These are phyloP conservation scores for Salix viminalis DNA, from an alignment of 345 rosid genomes.

Conservation along the genomic window DNA sequence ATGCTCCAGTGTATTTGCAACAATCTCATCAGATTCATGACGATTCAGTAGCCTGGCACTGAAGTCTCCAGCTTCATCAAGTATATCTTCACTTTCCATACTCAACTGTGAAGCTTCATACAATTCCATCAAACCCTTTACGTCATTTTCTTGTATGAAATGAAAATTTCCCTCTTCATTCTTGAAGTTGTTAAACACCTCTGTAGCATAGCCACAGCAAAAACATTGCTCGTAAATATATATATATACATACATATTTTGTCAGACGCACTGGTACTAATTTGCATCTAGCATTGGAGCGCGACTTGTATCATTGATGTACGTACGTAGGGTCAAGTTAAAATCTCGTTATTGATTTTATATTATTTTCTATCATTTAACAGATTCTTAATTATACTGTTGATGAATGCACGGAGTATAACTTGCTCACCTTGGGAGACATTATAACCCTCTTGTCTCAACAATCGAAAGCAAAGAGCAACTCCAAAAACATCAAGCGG, in stretches of 20 bases:
- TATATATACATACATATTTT: no score
- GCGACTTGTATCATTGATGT: no score
- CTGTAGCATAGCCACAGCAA: constrained; percentile 13
- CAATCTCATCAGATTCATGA: constrained; percentile 16
- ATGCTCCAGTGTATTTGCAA: constrained; percentile 19
- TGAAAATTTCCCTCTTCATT: constrained; percentile 26
- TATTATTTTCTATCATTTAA: no score
- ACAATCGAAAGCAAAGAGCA: constrained; percentile 20
- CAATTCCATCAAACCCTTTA: constrained; percentile 36
- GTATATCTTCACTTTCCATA: constrained; percentile 43
- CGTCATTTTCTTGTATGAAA: constrained; percentile 10
- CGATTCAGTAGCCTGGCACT: constrained; percentile 22
- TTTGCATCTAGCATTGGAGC: no score
- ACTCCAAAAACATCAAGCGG: constrained; percentile 23
- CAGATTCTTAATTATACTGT: no score
- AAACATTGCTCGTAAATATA: no score
- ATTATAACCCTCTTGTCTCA: constrained; percentile 22
- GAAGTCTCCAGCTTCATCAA: constrained; percentile 31
- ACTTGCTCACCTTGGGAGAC: constrained; percentile 20
- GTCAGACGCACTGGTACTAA: no score
- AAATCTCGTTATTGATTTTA: no score
- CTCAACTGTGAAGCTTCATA: constrained; percentile 55
- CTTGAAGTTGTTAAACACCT: constrained; percentile 27
- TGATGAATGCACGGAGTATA: no score
- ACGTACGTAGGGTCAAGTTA: no score